Evolutionary conservation across 352 stramenopile genomes (phyloP).

Genomic region (Pilasporangium apinafurcum): DNA sequence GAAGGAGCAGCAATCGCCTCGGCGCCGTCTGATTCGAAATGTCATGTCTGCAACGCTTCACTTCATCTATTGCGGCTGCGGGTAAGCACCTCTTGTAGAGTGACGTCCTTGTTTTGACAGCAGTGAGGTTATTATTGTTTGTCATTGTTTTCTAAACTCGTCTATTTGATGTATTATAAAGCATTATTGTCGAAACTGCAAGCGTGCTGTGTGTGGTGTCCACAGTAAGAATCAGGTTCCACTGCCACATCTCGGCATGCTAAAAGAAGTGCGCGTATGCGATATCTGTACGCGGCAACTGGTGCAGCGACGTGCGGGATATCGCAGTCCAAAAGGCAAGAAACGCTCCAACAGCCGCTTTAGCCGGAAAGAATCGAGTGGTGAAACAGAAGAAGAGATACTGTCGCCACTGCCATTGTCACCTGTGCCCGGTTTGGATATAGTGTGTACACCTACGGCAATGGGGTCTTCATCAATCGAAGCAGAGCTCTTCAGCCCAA

Average conservation of each 20-base stretch:
- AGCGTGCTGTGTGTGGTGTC: constrained; percentile 54
- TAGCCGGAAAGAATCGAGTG: constrained; percentile 5
- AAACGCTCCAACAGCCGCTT: constrained; percentile 12
- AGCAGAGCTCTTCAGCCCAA: constrained; percentile 18
- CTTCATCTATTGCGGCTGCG: constrained; percentile 42
- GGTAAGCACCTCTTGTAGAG: constrained; percentile 14
- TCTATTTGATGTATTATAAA: constrained; percentile 5
- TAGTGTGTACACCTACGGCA: constrained; percentile 1
- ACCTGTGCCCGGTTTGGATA: background rate
- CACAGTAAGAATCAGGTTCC: constrained; percentile 78
- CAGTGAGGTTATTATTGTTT: background rate
- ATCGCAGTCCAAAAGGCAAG: constrained; percentile 31
- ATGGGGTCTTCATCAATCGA: constrained; percentile 5
- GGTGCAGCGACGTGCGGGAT: constrained; percentile 59
- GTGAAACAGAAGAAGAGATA: constrained; percentile 21
- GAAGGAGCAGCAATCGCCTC: constrained; percentile 3
- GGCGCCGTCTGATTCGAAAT: constrained; percentile 34
- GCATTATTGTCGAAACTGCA: constrained; percentile 66
- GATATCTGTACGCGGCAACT: constrained; percentile 65
- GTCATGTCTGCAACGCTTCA: constrained; percentile 55
- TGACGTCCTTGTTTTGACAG: background rate
- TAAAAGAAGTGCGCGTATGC: constrained; percentile 69
- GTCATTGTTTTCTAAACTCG: background rate
- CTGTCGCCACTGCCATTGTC: constrained; percentile 18
- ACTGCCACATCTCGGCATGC: constrained; percentile 63